Evolutionary conservation across 2,329 filamentous ascomycete genomes (phyloP).

Genomic region (Metarhizium rileyi): DNA sequence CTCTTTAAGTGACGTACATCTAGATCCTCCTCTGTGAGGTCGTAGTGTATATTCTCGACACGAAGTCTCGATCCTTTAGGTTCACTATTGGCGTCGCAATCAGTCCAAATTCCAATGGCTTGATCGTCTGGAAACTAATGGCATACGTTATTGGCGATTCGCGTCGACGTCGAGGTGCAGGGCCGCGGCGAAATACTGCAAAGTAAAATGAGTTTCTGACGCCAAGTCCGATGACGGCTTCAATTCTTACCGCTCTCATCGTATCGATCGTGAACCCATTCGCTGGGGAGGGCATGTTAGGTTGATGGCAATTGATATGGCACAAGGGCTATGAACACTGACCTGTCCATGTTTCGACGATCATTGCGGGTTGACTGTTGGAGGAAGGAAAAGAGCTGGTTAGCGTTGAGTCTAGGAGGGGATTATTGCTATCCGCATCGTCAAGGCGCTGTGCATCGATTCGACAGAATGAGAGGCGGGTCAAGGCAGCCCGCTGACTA

Average conservation of each 20-base stretch:
- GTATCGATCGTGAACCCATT: slow-evolving; percentile 91
- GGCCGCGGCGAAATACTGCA: slow-evolving; percentile 29
- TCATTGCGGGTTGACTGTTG: slow-evolving; percentile 54
- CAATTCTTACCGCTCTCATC: slow-evolving; percentile 55
- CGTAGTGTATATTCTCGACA: slow-evolving; percentile 88
- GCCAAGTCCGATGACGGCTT: not conserved
- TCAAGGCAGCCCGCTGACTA: slow-evolving; percentile 19
- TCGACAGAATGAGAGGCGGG: slow-evolving; percentile 19
- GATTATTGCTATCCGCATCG: slow-evolving; percentile 17
- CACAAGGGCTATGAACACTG: slow-evolving; percentile 19
- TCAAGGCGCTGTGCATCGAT: slow-evolving; percentile 20
- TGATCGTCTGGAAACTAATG: not conserved
- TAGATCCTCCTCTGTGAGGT: slow-evolving; percentile 76
- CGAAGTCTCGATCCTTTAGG: slow-evolving; percentile 59
- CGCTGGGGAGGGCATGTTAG: slow-evolving; percentile 37
- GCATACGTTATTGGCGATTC: slow-evolving; percentile 32
- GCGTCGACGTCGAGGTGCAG: slow-evolving; percentile 32
- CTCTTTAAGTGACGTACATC: slow-evolving; percentile 40
- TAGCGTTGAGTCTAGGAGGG: slow-evolving; percentile 24
- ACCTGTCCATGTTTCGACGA: slow-evolving; percentile 62
- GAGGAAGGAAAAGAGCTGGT: slow-evolving; percentile 22
- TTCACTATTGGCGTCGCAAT: slow-evolving; percentile 28
- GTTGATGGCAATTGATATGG: slow-evolving; percentile 15
- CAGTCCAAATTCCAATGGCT: not conserved
- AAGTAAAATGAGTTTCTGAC: slow-evolving; percentile 13